Evolutionary conservation across 2,329 filamentous ascomycete species (phyloP).

Genomic region (Grosmannia clavigera): DNA sequence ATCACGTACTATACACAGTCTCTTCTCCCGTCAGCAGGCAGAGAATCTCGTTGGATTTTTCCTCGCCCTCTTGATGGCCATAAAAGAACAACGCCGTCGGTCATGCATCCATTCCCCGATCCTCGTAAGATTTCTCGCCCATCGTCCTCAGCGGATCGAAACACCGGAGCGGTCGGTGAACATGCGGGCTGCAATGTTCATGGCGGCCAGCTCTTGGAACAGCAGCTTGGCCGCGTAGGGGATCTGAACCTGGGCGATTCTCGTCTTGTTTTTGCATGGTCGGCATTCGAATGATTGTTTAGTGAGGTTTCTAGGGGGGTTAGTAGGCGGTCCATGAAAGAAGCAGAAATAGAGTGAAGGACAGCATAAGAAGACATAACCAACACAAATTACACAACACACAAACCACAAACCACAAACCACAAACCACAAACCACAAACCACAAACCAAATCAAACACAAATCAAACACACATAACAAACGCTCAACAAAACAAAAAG

Average conservation of each 20-base stretch:
- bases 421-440: not conserved
- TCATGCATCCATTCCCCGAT: not conserved
- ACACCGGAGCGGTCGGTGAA: constrained; percentile 78
- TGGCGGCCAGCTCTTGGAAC: constrained; percentile 94
- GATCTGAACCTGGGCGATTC: constrained; percentile 95
- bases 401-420: not conserved
- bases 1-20: too few species aligned
- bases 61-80: not conserved
- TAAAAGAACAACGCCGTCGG: not conserved
- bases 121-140: not conserved
- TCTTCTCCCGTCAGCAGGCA: not conserved
- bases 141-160: constrained; percentile 44
- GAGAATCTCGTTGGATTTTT: not conserved
- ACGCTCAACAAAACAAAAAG: not conserved
- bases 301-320: constrained; percentile 59
- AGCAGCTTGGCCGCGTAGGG: constrained; percentile 95
- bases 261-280: constrained; percentile 97
- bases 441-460: not conserved
- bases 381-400: not conserved
- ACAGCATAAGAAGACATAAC: not conserved
- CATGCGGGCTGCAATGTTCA: constrained; percentile 98
- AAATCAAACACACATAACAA: not conserved
- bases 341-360: not conserved
- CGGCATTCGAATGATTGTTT: constrained; percentile 95
- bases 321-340: not conserved